Conservation (phyloP, 129 eudicot genomes). For the Erigeron canadensis region DNA sequence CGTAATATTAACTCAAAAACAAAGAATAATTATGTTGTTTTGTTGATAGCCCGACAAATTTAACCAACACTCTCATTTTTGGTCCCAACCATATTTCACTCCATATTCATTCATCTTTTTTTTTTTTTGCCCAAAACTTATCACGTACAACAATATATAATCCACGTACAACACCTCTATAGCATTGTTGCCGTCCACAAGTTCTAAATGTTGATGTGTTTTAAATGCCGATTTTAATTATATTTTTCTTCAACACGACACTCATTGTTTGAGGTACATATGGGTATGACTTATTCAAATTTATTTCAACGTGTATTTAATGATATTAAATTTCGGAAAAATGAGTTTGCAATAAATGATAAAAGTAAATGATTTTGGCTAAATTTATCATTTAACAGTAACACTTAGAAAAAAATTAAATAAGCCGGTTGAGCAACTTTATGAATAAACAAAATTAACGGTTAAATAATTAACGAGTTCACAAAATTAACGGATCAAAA, state of each 20-base stretch:
- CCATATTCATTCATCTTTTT: not conserved
- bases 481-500: no score
- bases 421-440: no score
- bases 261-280: slow-evolving; percentile 4
- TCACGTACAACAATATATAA: slow-evolving; percentile 4
- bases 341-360: not conserved
- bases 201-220: slow-evolving; percentile 3
- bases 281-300: slow-evolving; percentile 7
- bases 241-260: slow-evolving; percentile 14
- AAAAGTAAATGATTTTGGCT: not conserved
- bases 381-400: not conserved
- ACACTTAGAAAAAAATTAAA: no score
- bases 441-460: no score
- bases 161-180: slow-evolving; percentile 13
- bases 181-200: slow-evolving; percentile 8
- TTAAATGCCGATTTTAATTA: slow-evolving; percentile 13
- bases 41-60: slow-evolving; percentile 28
- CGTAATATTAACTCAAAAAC: slow-evolving; percentile 30
- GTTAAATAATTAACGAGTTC: no score
- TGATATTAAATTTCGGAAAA: slow-evolving; percentile 8
- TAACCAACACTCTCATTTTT: slow-evolving; percentile 18
- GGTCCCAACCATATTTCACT: slow-evolving; percentile 21
- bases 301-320: slow-evolving; percentile 22
- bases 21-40: slow-evolving; percentile 26
- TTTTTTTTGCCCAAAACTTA: not conserved